phyloP scores from a whole-genome alignment of 306 rosid genomes.

The Cyamopsis tetragonoloba region DNA sequence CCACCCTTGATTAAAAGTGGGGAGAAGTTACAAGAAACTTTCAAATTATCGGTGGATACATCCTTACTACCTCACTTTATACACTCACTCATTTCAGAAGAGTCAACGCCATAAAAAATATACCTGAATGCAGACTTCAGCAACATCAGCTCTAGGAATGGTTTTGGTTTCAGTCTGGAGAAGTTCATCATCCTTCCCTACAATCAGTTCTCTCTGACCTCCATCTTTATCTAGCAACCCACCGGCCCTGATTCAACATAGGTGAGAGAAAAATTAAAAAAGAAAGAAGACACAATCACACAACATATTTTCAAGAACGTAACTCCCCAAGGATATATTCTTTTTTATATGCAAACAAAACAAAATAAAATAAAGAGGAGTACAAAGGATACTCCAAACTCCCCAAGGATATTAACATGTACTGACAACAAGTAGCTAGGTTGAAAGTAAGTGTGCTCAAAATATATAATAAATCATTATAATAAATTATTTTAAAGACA shows the following conservation, averaged over 20 bases:
- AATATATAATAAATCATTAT: not conserved
- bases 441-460: not conserved
- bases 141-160: slow-evolving; percentile 81
- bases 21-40: too few relatives aligned
- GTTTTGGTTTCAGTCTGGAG: slow-evolving; percentile 80
- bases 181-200: slow-evolving; percentile 92
- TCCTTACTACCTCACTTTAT: too few relatives aligned
- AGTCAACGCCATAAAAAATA: too few relatives aligned
- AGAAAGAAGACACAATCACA: not conserved
- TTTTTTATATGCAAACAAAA: too few relatives aligned
- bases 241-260: slow-evolving; percentile 66
- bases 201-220: slow-evolving; percentile 67
- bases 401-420: not conserved
- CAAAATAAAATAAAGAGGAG: too few relatives aligned
- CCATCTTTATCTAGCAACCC: slow-evolving; percentile 91
- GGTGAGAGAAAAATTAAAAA: not conserved
- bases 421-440: not conserved
- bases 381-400: too few relatives aligned
- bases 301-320: not conserved
- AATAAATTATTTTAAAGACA: not conserved
- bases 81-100: too few relatives aligned
- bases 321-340: not conserved
- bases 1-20: too few relatives aligned
- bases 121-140: slow-evolving; percentile 95
- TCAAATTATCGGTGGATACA: too few relatives aligned